Evolutionary conservation across 495 filamentous ascomycete species (phyloP).

Genomic region (Daldinia concentrica): DNA sequence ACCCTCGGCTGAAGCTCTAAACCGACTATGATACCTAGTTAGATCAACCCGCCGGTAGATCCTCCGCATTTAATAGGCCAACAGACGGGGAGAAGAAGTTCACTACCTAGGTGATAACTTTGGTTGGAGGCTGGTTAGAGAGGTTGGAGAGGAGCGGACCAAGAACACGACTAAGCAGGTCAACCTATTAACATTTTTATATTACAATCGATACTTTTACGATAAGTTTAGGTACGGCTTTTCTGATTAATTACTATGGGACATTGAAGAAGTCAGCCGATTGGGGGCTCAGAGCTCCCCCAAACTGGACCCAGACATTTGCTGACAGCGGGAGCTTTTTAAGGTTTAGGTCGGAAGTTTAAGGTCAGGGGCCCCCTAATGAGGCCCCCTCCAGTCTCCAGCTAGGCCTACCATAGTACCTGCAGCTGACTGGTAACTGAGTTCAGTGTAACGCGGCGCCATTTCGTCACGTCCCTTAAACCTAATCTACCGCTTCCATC

Average conservation of each 20-base stretch:
- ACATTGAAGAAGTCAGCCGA: neutral
- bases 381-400: neutral
- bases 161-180: no score
- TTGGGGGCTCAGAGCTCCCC: neutral
- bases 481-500: slow-evolving; percentile 9
- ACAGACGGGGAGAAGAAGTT: slow-evolving; percentile 4
- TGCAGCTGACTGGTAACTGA: neutral
- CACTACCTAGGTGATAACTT: neutral
- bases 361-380: slow-evolving; percentile 5
- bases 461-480: slow-evolving; percentile 30
- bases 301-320: neutral
- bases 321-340: slow-evolving; percentile 2
- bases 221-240: neutral
- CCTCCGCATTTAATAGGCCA: slow-evolving; percentile 25
- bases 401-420: no score
- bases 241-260: neutral
- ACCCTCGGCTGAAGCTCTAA: slow-evolving; percentile 1
- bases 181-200: neutral
- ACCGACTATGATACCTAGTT: slow-evolving; percentile 29
- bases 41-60: slow-evolving; percentile 12
- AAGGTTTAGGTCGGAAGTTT: slow-evolving; percentile 16
- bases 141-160: neutral
- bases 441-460: slow-evolving; percentile 23
- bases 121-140: neutral
- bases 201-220: neutral